A percentile compares a stretch with the other conserved stretches of the same genome.
These are phyloP conservation scores for Chaetothyriales sp. DNA, from an alignment of 2,329 filamentous ascomycete species.

Conservation along the genomic window DNA sequence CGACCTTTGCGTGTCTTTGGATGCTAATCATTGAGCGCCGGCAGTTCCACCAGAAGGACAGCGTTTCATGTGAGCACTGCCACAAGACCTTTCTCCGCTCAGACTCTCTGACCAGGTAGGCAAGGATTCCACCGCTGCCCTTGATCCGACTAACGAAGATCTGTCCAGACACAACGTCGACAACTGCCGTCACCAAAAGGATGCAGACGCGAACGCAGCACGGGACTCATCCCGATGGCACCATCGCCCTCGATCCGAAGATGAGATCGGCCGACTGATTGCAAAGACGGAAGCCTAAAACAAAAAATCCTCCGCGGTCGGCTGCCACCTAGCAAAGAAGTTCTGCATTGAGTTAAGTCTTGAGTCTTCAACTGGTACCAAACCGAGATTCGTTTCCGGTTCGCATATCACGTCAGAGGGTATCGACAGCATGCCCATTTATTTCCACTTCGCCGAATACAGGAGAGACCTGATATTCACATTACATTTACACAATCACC, in stretches of 20 bases:
- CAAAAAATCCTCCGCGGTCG: neutral
- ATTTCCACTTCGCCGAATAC: too few relatives aligned
- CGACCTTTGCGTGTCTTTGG: neutral
- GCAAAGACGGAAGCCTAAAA: neutral
- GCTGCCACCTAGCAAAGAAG: neutral
- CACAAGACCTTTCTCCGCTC: neutral
- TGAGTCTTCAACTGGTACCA: too few relatives aligned
- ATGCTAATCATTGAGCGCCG: neutral
- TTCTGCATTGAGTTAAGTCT: neutral
- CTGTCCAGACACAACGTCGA: neutral
- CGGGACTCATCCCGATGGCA: neutral
- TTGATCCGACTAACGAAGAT: neutral
- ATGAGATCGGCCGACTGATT: neutral
- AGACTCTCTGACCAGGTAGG: neutral
- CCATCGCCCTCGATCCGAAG: neutral
- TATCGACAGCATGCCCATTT: too few relatives aligned
- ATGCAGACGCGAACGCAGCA: neutral
- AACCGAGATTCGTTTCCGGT: too few relatives aligned
- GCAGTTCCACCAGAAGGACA: neutral
- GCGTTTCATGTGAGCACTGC: neutral
- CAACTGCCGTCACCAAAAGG: neutral
- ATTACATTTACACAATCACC: too few relatives aligned
- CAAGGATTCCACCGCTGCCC: neutral
- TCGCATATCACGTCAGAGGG: too few relatives aligned
- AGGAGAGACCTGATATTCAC: too few relatives aligned